Percentiles rank a stretch among this genome's conserved stretches.
Conservation (phyloP, 257 asterid genomes). For the Capsicum baccatum region DNA sequence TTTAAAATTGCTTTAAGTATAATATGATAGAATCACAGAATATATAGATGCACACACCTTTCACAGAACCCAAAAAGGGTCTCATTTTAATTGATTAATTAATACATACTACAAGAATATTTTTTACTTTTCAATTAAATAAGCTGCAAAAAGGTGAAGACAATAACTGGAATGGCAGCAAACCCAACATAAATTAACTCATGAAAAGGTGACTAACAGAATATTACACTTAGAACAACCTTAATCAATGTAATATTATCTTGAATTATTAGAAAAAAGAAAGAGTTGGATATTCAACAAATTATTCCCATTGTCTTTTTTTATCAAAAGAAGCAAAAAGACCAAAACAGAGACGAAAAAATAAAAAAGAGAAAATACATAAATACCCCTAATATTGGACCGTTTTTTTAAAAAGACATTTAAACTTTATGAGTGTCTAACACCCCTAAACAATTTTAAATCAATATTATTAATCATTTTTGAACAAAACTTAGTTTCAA, state of each 20-base stretch:
- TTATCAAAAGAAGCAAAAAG: slow-evolving; percentile 25
- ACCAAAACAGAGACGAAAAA: not conserved
- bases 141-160: slow-evolving; percentile 35
- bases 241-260: slow-evolving; percentile 44
- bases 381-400: too few relatives aligned
- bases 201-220: slow-evolving; percentile 34
- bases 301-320: slow-evolving; percentile 28
- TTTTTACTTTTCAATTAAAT: slow-evolving; percentile 22
- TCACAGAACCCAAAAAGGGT: slow-evolving; percentile 44
- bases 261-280: not conserved
- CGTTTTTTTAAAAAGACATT: too few relatives aligned
- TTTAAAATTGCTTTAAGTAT: slow-evolving; percentile 22
- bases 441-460: too few relatives aligned
- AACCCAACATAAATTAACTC: slow-evolving; percentile 31
- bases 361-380: too few relatives aligned
- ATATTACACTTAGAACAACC: slow-evolving; percentile 32
- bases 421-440: too few relatives aligned
- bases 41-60: slow-evolving; percentile 51
- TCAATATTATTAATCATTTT: too few relatives aligned
- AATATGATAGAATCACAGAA: slow-evolving; percentile 37
- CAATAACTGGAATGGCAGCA: slow-evolving; percentile 48
- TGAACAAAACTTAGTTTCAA: too few relatives aligned
- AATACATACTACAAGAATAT: not conserved
- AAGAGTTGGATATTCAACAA: slow-evolving; percentile 27
- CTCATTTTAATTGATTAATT: slow-evolving; percentile 30